phyloP scores from a whole-genome alignment of 2,329 filamentous ascomycete genomes.

The Elsinoe australis region DNA sequence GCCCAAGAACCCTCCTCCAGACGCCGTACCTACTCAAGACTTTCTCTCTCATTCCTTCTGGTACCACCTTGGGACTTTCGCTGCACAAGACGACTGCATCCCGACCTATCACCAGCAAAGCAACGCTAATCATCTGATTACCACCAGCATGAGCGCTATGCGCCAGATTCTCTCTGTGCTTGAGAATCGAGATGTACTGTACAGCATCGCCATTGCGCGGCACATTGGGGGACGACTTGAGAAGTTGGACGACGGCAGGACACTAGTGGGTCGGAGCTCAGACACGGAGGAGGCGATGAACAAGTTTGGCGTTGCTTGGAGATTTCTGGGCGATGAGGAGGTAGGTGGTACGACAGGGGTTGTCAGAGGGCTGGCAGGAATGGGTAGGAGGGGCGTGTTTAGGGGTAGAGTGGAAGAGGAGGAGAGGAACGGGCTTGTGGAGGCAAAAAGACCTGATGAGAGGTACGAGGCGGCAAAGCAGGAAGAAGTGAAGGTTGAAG shows the following conservation, averaged over 20 bases:
- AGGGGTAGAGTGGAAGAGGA: background rate
- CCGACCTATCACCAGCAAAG: background rate
- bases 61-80: constrained; percentile 67
- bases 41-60: constrained; percentile 66
- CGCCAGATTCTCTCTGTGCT: constrained; percentile 66
- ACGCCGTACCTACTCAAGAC: constrained; percentile 23
- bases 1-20: constrained; percentile 20
- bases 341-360: constrained; percentile 41
- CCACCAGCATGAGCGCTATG: constrained; percentile 57
- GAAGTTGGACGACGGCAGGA: constrained; percentile 32
- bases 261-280: constrained; percentile 23
- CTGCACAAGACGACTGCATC: constrained; percentile 49
- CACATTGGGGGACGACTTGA: constrained; percentile 58
- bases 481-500: background rate
- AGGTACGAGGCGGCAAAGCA: background rate
- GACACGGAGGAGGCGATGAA: constrained; percentile 35
- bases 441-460: background rate
- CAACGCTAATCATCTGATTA: constrained; percentile 41
- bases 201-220: constrained; percentile 75
- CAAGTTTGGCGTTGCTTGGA: constrained; percentile 43
- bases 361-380: constrained; percentile 42
- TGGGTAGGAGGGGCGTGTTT: constrained; percentile 34
- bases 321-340: constrained; percentile 42
- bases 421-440: background rate
- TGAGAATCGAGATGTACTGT: constrained; percentile 84